phyloP scores from a whole-genome alignment of 2,329 filamentous ascomycete species.

The Calonectria hawksworthii region DNA sequence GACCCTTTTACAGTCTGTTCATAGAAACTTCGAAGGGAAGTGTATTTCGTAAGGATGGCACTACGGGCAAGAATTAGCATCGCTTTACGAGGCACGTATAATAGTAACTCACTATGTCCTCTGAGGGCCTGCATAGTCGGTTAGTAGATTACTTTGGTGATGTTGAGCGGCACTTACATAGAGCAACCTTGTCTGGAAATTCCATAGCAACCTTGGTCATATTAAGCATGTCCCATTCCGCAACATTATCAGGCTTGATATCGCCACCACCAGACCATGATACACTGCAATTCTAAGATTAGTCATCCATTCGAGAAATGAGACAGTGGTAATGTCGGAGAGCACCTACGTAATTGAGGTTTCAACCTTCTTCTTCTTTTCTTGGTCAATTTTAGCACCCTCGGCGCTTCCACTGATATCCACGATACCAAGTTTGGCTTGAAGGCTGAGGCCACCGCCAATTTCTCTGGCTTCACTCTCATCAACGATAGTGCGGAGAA shows the following conservation, averaged over 20 bases:
- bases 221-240: constrained; percentile 12
- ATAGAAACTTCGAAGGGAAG: constrained; percentile 11
- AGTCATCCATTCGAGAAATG: not conserved
- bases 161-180: constrained; percentile 6
- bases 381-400: constrained; percentile 9
- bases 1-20: constrained; percentile 15
- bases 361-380: not conserved
- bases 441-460: constrained; percentile 6
- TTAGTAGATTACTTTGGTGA: not conserved
- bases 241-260: constrained; percentile 12
- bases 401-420: not conserved
- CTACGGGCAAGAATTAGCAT: not conserved
- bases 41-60: constrained; percentile 29
- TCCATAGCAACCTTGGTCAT: constrained; percentile 19
- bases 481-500: constrained; percentile 1
- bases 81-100: not conserved
- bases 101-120: constrained; percentile 2
- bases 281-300: not conserved
- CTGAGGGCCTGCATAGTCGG: constrained; percentile 2
- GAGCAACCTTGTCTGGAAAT: constrained; percentile 24
- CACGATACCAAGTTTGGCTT: constrained; percentile 8
- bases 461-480: constrained; percentile 2
- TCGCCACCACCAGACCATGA: constrained; percentile 28
- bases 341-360: constrained; percentile 12
- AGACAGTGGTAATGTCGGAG: not conserved